Conservation (phyloP, 805 yeast species). For the Sungouiozyma ichnusensis region DNA sequence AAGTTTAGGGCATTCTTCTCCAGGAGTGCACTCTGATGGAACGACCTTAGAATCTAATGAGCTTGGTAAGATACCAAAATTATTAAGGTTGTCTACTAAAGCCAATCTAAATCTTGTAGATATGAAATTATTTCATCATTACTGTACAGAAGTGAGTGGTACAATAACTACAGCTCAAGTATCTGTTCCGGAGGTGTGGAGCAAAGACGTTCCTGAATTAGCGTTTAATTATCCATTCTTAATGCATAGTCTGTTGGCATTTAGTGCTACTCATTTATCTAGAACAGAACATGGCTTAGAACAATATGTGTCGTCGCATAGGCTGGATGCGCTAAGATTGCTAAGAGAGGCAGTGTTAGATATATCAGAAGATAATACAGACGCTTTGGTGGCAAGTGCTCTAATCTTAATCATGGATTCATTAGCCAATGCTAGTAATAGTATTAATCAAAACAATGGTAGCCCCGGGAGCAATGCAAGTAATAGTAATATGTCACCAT, state of each 20-base stretch:
- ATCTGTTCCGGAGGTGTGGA: constrained; percentile 73
- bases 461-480: constrained; percentile 6
- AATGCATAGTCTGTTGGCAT: constrained; percentile 86
- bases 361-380: constrained; percentile 77
- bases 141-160: constrained; percentile 71
- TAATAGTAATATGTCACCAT: constrained; percentile 59
- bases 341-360: constrained; percentile 78
- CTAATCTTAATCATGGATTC: constrained; percentile 86
- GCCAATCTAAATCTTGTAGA: constrained; percentile 58
- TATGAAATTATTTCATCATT: constrained; percentile 75
- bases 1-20: neutral
- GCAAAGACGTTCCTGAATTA: constrained; percentile 73
- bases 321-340: constrained; percentile 76
- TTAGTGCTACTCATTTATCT: constrained; percentile 85
- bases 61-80: constrained; percentile 9
- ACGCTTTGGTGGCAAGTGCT: constrained; percentile 88
- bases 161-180: constrained; percentile 89
- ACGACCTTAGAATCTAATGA: neutral
- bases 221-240: constrained; percentile 83
- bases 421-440: constrained; percentile 73
- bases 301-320: constrained; percentile 71
- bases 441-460: constrained; percentile 9
- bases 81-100: constrained; percentile 19
- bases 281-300: constrained; percentile 67
- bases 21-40: neutral